phyloP scores from a whole-genome alignment of 1,139 yeast genomes.

The Yamadazyma sp. region DNA sequence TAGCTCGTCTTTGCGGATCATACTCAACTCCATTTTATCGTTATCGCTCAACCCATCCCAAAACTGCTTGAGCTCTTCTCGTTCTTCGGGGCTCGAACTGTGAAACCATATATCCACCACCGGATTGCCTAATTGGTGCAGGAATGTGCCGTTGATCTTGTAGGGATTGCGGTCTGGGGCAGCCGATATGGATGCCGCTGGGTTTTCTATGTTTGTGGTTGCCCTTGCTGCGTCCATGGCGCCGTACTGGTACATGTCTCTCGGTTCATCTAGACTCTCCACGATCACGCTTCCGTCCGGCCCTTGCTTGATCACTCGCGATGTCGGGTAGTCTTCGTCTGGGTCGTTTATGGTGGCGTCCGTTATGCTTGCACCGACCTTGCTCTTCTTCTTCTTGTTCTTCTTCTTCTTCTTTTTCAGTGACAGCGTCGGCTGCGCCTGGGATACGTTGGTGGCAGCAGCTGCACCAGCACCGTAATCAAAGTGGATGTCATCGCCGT shows the following conservation, averaged over 20 bases:
- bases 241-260: background rate
- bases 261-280: conserved; percentile 42
- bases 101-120: conserved; percentile 51
- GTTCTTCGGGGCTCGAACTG: conserved; percentile 57
- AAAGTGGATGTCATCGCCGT: conserved; percentile 62
- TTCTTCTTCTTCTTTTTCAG: conserved; percentile 28
- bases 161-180: background rate
- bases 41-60: conserved; percentile 69
- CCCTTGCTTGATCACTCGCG: conserved; percentile 70
- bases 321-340: conserved; percentile 66
- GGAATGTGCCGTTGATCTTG: background rate
- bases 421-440: conserved; percentile 1
- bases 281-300: conserved; percentile 76
- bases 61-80: conserved; percentile 56
- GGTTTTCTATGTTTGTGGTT: no score
- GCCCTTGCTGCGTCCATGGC: no score
- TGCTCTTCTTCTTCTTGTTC: conserved; percentile 36
- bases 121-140: conserved; percentile 9
- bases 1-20: conserved; percentile 57
- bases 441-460: background rate
- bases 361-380: conserved; percentile 18
- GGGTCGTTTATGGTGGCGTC: conserved; percentile 55
- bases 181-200: no score
- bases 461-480: conserved; percentile 45
- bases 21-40: conserved; percentile 62